These are phyloP conservation scores for Ajuga chamaepitys DNA, from an alignment of 257 asterid species.

Conservation along the genomic window DNA sequence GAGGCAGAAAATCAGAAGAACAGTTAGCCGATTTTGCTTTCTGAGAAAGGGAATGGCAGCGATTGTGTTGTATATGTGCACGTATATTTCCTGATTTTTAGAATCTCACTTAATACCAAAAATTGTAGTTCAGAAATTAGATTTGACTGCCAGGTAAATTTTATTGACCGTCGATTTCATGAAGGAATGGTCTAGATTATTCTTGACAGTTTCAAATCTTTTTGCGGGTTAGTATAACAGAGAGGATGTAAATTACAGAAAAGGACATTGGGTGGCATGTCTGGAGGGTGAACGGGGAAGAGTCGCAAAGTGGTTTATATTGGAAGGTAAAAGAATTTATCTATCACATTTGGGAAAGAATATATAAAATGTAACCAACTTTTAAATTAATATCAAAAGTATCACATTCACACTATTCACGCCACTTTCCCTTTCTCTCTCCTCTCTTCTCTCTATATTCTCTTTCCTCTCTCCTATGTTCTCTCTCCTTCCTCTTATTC, in stretches of 20 bases:
- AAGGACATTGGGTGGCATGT: neutral
- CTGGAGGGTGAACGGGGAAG: slow-evolving; percentile 6
- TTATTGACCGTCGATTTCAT: slow-evolving; percentile 12
- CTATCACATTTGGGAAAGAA: too few species aligned
- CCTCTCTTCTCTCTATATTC: too few species aligned
- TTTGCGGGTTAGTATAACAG: neutral
- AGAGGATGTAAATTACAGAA: slow-evolving; percentile 11
- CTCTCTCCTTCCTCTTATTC: too few species aligned
- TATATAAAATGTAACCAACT: too few species aligned
- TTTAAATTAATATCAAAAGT: too few species aligned
- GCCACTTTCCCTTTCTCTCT: too few species aligned
- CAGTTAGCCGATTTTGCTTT: slow-evolving; percentile 24
- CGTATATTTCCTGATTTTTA: neutral
- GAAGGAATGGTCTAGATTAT: slow-evolving; percentile 16
- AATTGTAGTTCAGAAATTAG: neutral
- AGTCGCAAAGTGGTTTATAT: neutral
- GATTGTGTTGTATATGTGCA: slow-evolving; percentile 11
- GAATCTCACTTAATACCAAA: neutral
- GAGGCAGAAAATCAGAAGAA: slow-evolving; percentile 9
- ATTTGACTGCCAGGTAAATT: neutral
- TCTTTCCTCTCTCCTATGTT: too few species aligned
- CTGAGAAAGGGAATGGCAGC: neutral
- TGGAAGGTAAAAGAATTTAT: too few species aligned
- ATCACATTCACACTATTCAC: too few species aligned
- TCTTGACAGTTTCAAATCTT: neutral